Conservation (phyloP, 371 early-diverging fungal species). For the Actinomortierella wolfii region DNA sequence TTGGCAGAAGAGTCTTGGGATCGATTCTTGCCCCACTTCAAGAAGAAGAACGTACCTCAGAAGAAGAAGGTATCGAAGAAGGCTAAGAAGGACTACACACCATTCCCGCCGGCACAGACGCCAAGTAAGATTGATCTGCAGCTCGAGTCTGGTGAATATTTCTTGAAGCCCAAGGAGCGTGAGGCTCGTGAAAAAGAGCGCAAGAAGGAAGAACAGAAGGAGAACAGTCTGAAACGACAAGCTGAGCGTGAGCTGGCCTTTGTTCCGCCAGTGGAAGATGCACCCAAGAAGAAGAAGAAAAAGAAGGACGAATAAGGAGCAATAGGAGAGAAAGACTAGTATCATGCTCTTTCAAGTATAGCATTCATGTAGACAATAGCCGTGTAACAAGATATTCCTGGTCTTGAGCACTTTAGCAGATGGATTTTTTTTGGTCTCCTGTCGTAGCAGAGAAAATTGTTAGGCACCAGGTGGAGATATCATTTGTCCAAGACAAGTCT, state of each 20-base stretch:
- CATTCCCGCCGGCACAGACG: constrained; percentile 90
- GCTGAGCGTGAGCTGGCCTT: constrained; percentile 74
- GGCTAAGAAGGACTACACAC: constrained; percentile 80
- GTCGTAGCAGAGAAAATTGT: no score
- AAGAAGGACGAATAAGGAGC: constrained; percentile 16
- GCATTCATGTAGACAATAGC: neutral
- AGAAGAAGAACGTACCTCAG: constrained; percentile 85
- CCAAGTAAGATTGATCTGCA: constrained; percentile 93
- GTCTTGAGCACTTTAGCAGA: no score
- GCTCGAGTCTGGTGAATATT: constrained; percentile 96
- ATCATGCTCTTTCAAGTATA: no score
- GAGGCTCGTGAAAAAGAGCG: constrained; percentile 59
- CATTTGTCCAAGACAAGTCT: no score
- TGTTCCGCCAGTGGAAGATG: constrained; percentile 73
- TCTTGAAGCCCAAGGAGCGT: constrained; percentile 76
- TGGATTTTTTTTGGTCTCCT: no score
- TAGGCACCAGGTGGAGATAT: no score
- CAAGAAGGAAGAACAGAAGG: constrained; percentile 70
- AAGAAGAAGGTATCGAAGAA: constrained; percentile 67
- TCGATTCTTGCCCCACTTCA: constrained; percentile 97
- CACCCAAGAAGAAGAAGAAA: constrained; percentile 50
- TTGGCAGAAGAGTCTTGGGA: constrained; percentile 98
- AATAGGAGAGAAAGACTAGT: neutral
- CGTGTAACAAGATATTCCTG: no score
- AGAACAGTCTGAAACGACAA: constrained; percentile 59